Base-by-base conservation (phyloP, 2,329 filamentous ascomycete genomes). In the Penicillium palitans region DNA sequence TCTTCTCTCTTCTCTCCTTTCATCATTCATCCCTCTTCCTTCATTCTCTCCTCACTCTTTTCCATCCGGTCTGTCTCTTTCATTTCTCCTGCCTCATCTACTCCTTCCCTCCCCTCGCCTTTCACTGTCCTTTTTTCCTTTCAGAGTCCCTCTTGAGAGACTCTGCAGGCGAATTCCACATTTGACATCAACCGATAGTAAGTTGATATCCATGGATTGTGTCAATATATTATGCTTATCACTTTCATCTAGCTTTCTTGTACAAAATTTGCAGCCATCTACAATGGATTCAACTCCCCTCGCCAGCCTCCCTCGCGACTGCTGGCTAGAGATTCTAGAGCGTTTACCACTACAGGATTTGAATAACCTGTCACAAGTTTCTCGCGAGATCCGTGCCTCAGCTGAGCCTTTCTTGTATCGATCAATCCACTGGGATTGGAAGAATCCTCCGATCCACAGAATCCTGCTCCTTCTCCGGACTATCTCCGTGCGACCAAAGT, bases 341-440 rank as follows among this genome's bases (percentile, higher is more conserved):
- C 39, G 12, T 37, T 33, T 54, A 6, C 21, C 52, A 12, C 19
- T 21, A 15, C 31, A 15, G 19, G 52, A 47, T n/a, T 40, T 48
- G 33, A 17, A 39, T 2, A 39, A 3, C 5, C 24, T 54, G 24
- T 54, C 42, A 8, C 17, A 2, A 4, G 33, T 33, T 19, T 45
- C 47, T 6, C 48, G 12, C 12, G 40, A 37, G 8, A 9, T 15
- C 10, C 31, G 21, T n/a, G 13, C 6, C 33, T 52, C 48, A 9
- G 8, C 40, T 19, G 41, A 37, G 17, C 25, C 10, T 6, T 52
- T 41, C 12, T 40, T 57, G 13, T 52, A 57, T 45, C 54, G 41
- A 7, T 27, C 27, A 21, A 33, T 57, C 6, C 33, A 57, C 13
- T 39, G 46, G 33, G 48, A 57, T 24, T 57, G 48, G 54, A 31